phyloP scores from a whole-genome alignment of 345 rosid genomes.

The Pugionium cornutum region DNA sequence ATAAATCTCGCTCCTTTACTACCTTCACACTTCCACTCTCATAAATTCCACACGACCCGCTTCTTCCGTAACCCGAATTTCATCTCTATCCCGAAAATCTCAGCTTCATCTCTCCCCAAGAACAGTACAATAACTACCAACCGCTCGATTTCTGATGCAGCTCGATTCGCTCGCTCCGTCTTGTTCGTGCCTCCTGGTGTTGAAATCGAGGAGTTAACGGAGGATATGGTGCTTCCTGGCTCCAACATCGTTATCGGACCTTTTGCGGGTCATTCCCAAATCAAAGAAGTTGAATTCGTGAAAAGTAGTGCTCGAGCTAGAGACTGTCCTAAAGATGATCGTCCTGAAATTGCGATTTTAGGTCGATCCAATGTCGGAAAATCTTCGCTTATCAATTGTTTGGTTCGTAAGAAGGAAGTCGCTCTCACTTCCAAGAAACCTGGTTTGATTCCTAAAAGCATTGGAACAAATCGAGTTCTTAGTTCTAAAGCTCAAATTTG shows the following conservation, averaged over 20 bases:
- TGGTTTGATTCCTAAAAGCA: conserved; percentile 42
- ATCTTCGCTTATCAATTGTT: conserved; percentile 85
- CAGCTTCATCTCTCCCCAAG: conserved; percentile 41
- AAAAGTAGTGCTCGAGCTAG: conserved; percentile 84
- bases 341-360: conserved; percentile 84
- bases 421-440: conserved; percentile 98
- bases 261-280: conserved; percentile 80
- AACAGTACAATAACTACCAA: conserved; percentile 30
- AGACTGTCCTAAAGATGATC: conserved; percentile 81
- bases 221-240: conserved; percentile 77
- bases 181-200: conserved; percentile 85
- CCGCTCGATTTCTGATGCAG: conserved; percentile 47
- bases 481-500: neutral
- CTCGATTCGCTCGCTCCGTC: conserved; percentile 44
- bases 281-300: conserved; percentile 83
- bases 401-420: conserved; percentile 82
- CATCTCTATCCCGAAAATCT: conserved; percentile 20
- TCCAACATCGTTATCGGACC: conserved; percentile 87
- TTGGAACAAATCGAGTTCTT: neutral
- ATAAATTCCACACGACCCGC: conserved; percentile 18
- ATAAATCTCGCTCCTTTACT: conserved; percentile 27
- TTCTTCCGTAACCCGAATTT: conserved; percentile 14
- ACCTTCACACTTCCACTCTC: conserved; percentile 18
- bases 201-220: conserved; percentile 60
- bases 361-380: conserved; percentile 97